Percentiles rank a stretch among this genome's conserved stretches.
Evolutionary conservation across 1,284 basidiomycete genomes (phyloP).

Genomic region (Naganishia sp.): DNA sequence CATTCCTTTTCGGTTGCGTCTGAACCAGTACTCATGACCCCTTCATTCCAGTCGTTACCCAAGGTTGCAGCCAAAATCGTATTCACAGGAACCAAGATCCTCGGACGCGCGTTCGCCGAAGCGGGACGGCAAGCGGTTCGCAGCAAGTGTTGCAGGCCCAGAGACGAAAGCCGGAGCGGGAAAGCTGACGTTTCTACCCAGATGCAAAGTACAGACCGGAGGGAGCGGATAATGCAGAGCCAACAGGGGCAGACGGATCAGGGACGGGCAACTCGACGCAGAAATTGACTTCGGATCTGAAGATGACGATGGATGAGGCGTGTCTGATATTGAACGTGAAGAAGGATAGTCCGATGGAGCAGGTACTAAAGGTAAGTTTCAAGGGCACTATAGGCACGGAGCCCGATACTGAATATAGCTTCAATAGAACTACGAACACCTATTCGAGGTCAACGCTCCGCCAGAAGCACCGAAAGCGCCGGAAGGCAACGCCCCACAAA

Average conservation of each 20-base stretch:
- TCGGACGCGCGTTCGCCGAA: constrained; percentile 88
- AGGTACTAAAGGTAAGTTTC: constrained; percentile 66
- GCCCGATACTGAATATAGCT: background rate
- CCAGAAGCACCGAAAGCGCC: constrained; percentile 60
- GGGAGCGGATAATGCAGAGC: constrained; percentile 42
- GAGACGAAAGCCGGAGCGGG: too few species aligned
- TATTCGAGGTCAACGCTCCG: constrained; percentile 85
- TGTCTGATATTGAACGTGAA: constrained; percentile 90
- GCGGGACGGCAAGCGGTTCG: constrained; percentile 89
- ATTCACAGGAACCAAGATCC: constrained; percentile 74
- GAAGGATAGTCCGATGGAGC: constrained; percentile 68
- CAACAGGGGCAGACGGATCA: constrained; percentile 38
- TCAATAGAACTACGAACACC: constrained; percentile 80
- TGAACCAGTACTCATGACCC: too few species aligned
- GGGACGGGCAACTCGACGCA: constrained; percentile 58
- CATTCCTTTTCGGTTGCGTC: background rate
- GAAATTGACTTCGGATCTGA: constrained; percentile 70
- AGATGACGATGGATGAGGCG: constrained; percentile 96
- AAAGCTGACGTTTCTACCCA: constrained; percentile 44
- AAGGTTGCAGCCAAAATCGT: constrained; percentile 79
- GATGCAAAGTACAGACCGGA: constrained; percentile 78
- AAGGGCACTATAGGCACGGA: background rate
- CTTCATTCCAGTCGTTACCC: constrained; percentile 56
- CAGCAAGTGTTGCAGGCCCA: constrained; percentile 63
- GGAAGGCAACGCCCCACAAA: constrained; percentile 33